Base-by-base conservation (phyloP, 331 rosid genomes). In the Pyrus hybrid region DNA sequence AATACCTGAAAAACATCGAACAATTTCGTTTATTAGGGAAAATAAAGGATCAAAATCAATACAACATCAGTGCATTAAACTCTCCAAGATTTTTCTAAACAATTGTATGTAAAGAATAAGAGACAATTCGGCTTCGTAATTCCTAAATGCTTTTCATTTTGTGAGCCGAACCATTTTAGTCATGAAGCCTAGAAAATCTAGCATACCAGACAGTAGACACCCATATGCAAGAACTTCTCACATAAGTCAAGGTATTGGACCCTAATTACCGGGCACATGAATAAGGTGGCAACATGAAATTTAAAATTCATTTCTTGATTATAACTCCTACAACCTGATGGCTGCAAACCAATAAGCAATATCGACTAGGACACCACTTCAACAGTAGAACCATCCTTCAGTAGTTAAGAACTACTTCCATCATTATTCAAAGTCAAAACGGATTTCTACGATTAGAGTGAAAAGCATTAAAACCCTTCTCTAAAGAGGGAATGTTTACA, bases 1-100 rank as follows among this genome's bases (percentile, higher is more conserved):
- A 82, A 76, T 85, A 90, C 96, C 90, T 90, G 88, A 79, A 80
- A 43, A 83, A 28, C 72, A 64, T 30, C 28, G 1, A 64, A 29
- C 68, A 30, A 29, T 8, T 64, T 29, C 16, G 16, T 30, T 64
- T 29, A 0, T 53, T 1, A 53, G 60, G 8, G 21, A 53, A 53
- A 18, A 8, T 16, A 53, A 18, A 18, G n/a, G 22, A 13, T n/a
- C 7, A 53, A 53, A n/a, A 53, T 53, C 22, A 6, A 53, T 53
- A 53, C 22, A 53, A 3, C 21, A 53, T 18, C 60, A 53, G 3
- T 18, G 60, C 60, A 53, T 53, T 16, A 53, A 53, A 53, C 60
- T 16, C 9, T 16, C 60, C 60, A 53, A 53, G 60, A 53, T 9
- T 43, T 43, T 53, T 53, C 2, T 16, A 53, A 53, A 53, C 8